These are phyloP conservation scores for Globisporangium cederbergense DNA, from an alignment of 352 stramenopile genomes.

Conservation along the genomic window DNA sequence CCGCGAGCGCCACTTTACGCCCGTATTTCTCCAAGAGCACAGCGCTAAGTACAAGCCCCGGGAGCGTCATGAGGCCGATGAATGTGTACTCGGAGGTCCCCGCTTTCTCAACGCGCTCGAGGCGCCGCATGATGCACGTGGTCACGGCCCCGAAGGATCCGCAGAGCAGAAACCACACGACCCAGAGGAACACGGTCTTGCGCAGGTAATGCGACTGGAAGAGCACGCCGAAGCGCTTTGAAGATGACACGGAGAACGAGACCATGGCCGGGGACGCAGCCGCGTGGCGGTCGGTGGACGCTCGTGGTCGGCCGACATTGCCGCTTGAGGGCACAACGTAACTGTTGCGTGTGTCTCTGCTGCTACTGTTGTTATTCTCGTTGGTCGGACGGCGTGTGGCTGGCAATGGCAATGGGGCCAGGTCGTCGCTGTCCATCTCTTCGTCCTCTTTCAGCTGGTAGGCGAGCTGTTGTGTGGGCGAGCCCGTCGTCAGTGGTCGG, in stretches of 20 bases:
- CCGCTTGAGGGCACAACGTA: conserved; percentile 21
- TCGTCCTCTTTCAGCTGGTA: conserved; percentile 16
- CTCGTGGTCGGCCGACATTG: conserved; percentile 17
- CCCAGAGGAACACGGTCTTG: conserved; percentile 45
- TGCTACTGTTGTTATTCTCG: conserved; percentile 15
- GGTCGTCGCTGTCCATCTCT: conserved; percentile 19
- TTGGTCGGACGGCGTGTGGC: conserved; percentile 1
- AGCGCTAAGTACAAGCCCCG: conserved; percentile 39
- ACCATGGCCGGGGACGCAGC: conserved; percentile 30
- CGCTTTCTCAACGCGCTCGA: conserved; percentile 21
- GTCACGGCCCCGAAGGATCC: conserved; percentile 22
- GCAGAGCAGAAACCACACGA: conserved; percentile 32
- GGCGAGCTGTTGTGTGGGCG: conserved; percentile 8
- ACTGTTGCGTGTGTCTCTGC: conserved; percentile 8
- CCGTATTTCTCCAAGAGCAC: conserved; percentile 33
- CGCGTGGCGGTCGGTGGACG: conserved; percentile 21
- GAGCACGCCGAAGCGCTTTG: conserved; percentile 37
- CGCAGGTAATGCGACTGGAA: conserved; percentile 32
- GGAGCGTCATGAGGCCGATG: conserved; percentile 32
- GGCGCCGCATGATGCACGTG: conserved; percentile 27
- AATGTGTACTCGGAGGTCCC: conserved; percentile 29
- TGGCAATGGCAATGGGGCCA: conserved; percentile 10
- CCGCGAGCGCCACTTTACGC: conserved; percentile 28
- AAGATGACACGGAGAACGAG: conserved; percentile 34
- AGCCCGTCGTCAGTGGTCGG: conserved; percentile 2